Base-by-base conservation (phyloP, 257 asterid species). In the Datura wrightii region DNA sequence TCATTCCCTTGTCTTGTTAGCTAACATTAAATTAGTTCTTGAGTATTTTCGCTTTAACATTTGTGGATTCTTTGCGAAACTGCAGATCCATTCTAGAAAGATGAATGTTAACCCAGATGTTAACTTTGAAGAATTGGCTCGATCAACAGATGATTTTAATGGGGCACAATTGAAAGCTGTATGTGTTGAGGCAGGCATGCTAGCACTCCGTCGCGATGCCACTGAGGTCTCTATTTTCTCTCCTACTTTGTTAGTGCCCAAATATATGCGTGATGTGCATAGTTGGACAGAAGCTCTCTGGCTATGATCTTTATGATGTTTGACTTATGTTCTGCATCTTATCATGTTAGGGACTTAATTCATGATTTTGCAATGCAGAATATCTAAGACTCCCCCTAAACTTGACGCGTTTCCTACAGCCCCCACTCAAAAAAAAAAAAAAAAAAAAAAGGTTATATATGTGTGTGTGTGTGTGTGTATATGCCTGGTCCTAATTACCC, bases 91-190 rank as follows among this genome's bases (percentile, higher is more conserved):
- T 89, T 96, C 99, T 31, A 90, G 99, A 84, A 96, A 96, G 91
- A 96, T 96, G 99, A 96, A 92, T 86, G 99, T 96, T 41, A 88
- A 96, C 89, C 98, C 96, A 65, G 99, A 96, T 87, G 99, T 96
- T 67, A 96, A 96, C 89, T 96, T 96, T 88, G 98, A 96, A 88
- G 99, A 96, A 92, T 94, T 96, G 86, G 99, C 99, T 86, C 97
- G 99, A 54, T 94, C 98, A 41, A 96, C 99, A 9, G 98, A 96
- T 80, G 99, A 96, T 89, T 96, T 96, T 87, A 96, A 96, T 53
- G 98, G 99, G 74, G 99, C 99, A 39, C 99, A 96, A 66, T 91
- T 96, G 71, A 96, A 96, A 91, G 98, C 99, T 44, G 99, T 96
- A 63, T 94, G 98, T 85, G 98, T 96, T 6, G 99, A 96, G 89